Base-by-base conservation (phyloP, 2,329 filamentous ascomycete genomes). In the Dactylonectria macrodidyma region DNA sequence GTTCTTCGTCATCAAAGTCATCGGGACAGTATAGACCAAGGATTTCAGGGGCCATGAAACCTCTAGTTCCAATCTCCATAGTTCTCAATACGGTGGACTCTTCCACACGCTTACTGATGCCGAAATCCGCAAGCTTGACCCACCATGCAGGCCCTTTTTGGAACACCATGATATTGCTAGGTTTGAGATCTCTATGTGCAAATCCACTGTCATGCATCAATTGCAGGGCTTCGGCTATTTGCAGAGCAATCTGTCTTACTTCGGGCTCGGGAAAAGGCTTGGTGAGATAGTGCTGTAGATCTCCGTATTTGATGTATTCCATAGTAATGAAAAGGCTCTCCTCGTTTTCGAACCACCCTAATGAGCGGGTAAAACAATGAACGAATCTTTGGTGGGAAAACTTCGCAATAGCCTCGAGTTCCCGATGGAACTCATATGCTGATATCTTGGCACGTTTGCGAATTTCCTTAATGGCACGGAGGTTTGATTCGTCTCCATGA, bases 141-240 rank as follows among this genome's bases (percentile, higher is more conserved):
- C 51, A 63, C 65, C 65, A 67, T 1, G 48, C 34, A 3, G 65
- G 65, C 1, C 52, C 59, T 6, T 19, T 36, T 16, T 52, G 51
- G 24, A 57, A 55, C 5, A 67, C 54, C 1, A 67, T 19, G 24
- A 51, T 51, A 41, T 65, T 57, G 22, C 46, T 24, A 3, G 66
- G 62, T 14, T 69, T 69, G 5, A 69, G 48, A 22, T 68, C 66
- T 6, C 66, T 46, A 11, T 68, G 66, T 2, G 62, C 62, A 19
- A 68, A 68, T 19, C 52, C 58, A 9, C 36, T 61, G 7, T 50
- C 54, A 22, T 69, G 66, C 66, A 69, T 69, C 10, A 62, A 26
- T 16, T 56, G 24, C 7, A 69, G 33, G 14, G 54, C 66, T 34
- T 61, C 54, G 9, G 50, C 51, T 3, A 69, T 36, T 24, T 69